Conservation (phyloP, 2,329 filamentous ascomycete species). For the Colletotrichum zoysiae region DNA sequence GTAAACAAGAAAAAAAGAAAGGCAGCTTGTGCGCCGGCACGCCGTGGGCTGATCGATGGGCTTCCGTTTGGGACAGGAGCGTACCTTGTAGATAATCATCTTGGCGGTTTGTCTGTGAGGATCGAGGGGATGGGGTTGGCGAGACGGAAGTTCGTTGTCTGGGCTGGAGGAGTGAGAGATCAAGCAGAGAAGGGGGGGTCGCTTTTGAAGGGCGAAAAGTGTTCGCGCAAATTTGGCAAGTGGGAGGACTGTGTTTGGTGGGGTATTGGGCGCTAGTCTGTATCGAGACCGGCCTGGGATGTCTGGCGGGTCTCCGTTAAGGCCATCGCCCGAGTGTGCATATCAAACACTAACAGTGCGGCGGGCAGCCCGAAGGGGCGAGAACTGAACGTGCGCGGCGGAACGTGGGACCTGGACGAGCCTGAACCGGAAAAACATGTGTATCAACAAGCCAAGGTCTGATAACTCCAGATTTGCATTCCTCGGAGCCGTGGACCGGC, state of each 20-base stretch:
- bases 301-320: slow-evolving; percentile 26
- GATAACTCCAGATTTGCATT: not conserved
- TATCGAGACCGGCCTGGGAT: slow-evolving; percentile 12
- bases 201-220: slow-evolving; percentile 42
- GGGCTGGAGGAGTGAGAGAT: slow-evolving; percentile 33
- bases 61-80: slow-evolving; percentile 40
- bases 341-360: slow-evolving; percentile 9
- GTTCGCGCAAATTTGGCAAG: slow-evolving; percentile 44
- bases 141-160: slow-evolving; percentile 40
- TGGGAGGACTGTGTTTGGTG: slow-evolving; percentile 44
- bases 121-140: slow-evolving; percentile 49
- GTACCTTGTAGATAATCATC: slow-evolving; percentile 82
- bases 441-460: not conserved
- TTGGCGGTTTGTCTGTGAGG: slow-evolving; percentile 60
- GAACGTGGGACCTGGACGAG: slow-evolving; percentile 24
- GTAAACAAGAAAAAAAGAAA: slow-evolving; percentile 27
- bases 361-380: slow-evolving; percentile 30
- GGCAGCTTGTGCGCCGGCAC: not conserved
- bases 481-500: not conserved
- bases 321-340: not conserved
- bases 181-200: slow-evolving; percentile 32
- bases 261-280: slow-evolving; percentile 42
- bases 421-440: slow-evolving; percentile 2
- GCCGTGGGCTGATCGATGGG: not conserved
- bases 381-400: slow-evolving; percentile 25